Conservation (phyloP, 2,329 filamentous ascomycete species). For the Aspergillus pseudoglaucus region DNA sequence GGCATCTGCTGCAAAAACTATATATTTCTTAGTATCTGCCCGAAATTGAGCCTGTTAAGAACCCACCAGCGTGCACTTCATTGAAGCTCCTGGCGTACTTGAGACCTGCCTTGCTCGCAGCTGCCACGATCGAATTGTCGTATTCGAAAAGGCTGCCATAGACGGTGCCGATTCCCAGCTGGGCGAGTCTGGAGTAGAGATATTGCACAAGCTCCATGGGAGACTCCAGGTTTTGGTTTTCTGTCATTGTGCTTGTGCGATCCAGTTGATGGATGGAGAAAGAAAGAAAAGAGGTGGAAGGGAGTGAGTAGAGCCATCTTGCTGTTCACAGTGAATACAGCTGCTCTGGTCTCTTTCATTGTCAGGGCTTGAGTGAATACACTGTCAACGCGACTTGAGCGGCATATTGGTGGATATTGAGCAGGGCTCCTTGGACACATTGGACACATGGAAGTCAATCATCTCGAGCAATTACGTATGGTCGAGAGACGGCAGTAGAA, state of each 20-base stretch:
- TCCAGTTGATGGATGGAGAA: background rate
- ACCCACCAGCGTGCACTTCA: background rate
- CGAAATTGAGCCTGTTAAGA: background rate
- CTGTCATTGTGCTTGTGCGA: background rate
- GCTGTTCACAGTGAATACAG: background rate
- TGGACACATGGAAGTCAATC: no score
- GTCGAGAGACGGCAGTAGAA: no score
- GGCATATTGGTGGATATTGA: no score
- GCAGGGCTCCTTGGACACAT: no score
- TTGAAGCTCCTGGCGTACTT: background rate
- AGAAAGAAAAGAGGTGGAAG: background rate
- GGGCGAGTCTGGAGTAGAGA: slow-evolving; percentile 10
- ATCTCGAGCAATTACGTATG: no score
- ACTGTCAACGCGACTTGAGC: no score
- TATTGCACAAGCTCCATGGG: background rate
- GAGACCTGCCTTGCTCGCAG: background rate
- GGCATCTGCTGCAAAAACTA: background rate
- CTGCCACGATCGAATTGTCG: background rate
- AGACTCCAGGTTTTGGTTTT: background rate
- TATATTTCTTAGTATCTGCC: background rate
- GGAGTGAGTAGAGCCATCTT: background rate
- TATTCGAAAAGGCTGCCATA: background rate
- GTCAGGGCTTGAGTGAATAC: no score
- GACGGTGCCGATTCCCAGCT: slow-evolving; percentile 12
- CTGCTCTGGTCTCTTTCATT: no score